Percentiles rank a stretch among this genome's conserved stretches.
Evolutionary conservation across 2,329 filamentous ascomycete species (phyloP).

Genomic region (Cercospora beticola): DNA sequence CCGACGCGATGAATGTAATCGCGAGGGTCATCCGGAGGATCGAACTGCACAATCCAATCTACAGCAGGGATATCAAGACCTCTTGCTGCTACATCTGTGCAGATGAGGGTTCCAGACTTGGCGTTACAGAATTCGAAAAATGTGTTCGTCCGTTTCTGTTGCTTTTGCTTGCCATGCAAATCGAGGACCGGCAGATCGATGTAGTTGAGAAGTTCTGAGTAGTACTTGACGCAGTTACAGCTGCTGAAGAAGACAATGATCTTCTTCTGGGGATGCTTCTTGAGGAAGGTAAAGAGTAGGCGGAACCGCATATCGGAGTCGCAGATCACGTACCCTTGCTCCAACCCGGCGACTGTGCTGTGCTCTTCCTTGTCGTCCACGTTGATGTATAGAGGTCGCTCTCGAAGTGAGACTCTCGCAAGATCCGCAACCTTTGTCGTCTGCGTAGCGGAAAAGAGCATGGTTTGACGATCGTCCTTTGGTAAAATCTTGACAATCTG

Average conservation of each 20-base stretch:
- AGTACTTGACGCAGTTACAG: constrained; percentile 85
- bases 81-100: constrained; percentile 92
- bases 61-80: constrained; percentile 94
- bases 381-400: constrained; percentile 93
- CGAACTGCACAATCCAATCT: constrained; percentile 95
- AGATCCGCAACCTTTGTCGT: constrained; percentile 98
- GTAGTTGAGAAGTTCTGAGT: constrained; percentile 93
- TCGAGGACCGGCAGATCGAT: constrained; percentile 89
- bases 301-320: constrained; percentile 92
- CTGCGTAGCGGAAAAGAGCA: constrained; percentile 98
- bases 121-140: constrained; percentile 96
- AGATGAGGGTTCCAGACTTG: constrained; percentile 82
- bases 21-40: constrained; percentile 60
- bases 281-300: constrained; percentile 89
- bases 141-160: constrained; percentile 97
- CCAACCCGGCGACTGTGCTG: constrained; percentile 87
- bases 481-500: constrained; percentile 94
- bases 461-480: constrained; percentile 83
- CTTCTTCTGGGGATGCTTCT: constrained; percentile 91
- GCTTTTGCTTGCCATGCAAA: constrained; percentile 93
- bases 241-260: constrained; percentile 93
- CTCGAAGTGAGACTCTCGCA: constrained; percentile 85
- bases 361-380: constrained; percentile 88
- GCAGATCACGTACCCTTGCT: constrained; percentile 94
- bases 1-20: constrained; percentile 97